These are phyloP conservation scores for Chlorella sp. DNA, from an alignment of 139 green algal genomes.

Conservation along the genomic window DNA sequence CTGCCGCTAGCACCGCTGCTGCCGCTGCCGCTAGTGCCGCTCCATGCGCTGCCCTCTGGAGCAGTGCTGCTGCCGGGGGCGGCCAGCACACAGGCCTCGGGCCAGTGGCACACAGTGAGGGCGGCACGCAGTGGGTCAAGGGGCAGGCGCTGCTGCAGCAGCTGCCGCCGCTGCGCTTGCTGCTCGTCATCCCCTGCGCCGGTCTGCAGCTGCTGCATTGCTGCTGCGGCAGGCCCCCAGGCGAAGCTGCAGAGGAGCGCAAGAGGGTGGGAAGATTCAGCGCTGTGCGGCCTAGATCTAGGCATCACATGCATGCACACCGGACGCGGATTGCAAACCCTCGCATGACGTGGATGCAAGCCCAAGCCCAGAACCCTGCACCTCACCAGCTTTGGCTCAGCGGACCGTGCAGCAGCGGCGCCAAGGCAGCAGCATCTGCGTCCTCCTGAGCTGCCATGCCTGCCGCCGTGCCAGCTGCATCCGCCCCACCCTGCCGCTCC, in stretches of 20 bases:
- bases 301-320: no score
- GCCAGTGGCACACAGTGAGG: conserved; percentile 56
- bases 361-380: background rate
- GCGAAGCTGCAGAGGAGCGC: conserved; percentile 36
- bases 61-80: background rate
- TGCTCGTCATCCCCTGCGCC: background rate
- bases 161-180: background rate
- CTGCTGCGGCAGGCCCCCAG: conserved; percentile 43
- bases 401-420: conserved; percentile 30
- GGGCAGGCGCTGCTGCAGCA: conserved; percentile 34
- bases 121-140: conserved; percentile 52
- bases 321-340: background rate
- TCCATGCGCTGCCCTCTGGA: background rate
- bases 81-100: conserved; percentile 50
- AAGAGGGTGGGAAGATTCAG: no score
- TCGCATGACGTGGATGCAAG: background rate
- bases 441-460: background rate
- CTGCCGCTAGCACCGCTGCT: background rate
- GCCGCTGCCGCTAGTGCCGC: conserved; percentile 28
- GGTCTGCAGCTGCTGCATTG: conserved; percentile 27
- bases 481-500: no score
- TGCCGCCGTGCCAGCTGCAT: no score
- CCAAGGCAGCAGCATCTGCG: background rate
- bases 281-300: no score
- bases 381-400: conserved; percentile 10